These are phyloP conservation scores for Amauroascus verrucosus DNA, from an alignment of 2,329 filamentous ascomycete genomes.

Conservation along the genomic window DNA sequence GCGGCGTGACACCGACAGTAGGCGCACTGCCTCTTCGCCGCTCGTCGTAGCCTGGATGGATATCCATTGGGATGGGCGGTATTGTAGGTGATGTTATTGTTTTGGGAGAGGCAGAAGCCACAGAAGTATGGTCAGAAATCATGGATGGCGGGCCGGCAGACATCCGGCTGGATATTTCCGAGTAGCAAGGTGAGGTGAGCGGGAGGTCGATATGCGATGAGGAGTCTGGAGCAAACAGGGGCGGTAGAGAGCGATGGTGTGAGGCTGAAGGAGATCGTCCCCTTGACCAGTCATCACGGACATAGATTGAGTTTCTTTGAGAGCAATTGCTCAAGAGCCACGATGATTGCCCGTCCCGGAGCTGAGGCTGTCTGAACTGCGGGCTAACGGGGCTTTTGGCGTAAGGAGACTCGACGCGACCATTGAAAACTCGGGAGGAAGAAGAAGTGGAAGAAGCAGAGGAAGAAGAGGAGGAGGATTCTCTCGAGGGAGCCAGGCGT, in stretches of 20 bases:
- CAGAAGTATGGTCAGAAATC: slow-evolving; percentile 58
- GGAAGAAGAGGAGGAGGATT: slow-evolving; percentile 19
- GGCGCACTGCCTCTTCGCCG: slow-evolving; percentile 25
- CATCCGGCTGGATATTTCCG: slow-evolving; percentile 49
- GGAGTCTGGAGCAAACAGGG: slow-evolving; percentile 3
- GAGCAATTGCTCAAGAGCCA: slow-evolving; percentile 1
- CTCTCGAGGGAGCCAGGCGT: slow-evolving; percentile 19
- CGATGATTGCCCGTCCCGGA: background rate
- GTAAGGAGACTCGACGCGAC: slow-evolving; percentile 28
- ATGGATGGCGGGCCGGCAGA: slow-evolving; percentile 52
- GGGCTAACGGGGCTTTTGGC: background rate
- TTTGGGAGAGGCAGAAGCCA: slow-evolving; percentile 52
- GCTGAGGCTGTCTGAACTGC: background rate
- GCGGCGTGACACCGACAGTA: slow-evolving; percentile 15
- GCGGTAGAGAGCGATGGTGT: slow-evolving; percentile 10
- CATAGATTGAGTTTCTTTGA: background rate
- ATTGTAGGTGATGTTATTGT: slow-evolving; percentile 30
- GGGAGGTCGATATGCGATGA: slow-evolving; percentile 31
- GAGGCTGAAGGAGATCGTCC: background rate
- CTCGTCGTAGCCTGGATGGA: slow-evolving; percentile 33
- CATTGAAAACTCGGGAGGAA: slow-evolving; percentile 28
- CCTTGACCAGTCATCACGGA: background rate
- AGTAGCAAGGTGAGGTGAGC: slow-evolving; percentile 55
- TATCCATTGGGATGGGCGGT: slow-evolving; percentile 31
- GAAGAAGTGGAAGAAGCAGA: too few relatives aligned